phyloP scores from a whole-genome alignment of 345 rosid genomes.

The Clarkia xantiana region DNA sequence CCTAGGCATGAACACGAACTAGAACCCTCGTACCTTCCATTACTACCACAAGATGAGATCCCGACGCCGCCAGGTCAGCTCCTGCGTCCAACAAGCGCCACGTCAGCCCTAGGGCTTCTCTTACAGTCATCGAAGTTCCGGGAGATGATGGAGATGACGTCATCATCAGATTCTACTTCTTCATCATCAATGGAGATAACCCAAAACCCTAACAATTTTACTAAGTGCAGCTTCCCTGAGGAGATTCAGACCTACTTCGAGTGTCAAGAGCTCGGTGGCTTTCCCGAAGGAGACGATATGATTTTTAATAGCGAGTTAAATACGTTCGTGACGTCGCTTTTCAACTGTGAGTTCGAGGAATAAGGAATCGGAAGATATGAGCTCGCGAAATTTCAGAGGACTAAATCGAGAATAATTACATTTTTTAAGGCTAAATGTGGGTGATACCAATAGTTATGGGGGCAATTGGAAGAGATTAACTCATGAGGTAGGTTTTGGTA shows the following conservation, averaged over 20 bases:
- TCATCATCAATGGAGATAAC: slow-evolving; percentile 14
- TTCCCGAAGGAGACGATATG: slow-evolving; percentile 31
- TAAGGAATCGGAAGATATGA: not conserved
- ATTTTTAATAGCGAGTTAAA: slow-evolving; percentile 48
- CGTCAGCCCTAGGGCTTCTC: slow-evolving; percentile 52
- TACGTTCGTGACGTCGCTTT: slow-evolving; percentile 26
- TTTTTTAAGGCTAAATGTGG: too few relatives aligned
- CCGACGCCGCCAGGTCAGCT: slow-evolving; percentile 1
- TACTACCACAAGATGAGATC: not conserved
- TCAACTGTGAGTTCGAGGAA: slow-evolving; percentile 35
- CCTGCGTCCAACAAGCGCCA: slow-evolving; percentile 18
- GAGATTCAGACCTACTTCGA: slow-evolving; percentile 61
- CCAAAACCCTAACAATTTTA: slow-evolving; percentile 4
- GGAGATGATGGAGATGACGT: slow-evolving; percentile 54
- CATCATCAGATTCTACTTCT: slow-evolving; percentile 15
- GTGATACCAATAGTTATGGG: too few relatives aligned
- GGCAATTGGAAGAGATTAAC: too few relatives aligned
- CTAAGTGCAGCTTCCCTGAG: slow-evolving; percentile 55
- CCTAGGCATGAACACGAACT: slow-evolving; percentile 6
- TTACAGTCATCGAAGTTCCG: slow-evolving; percentile 53
- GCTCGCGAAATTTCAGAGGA: too few relatives aligned
- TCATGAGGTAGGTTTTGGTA: too few relatives aligned
- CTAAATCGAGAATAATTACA: too few relatives aligned
- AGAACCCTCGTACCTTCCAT: not conserved
- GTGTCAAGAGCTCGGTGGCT: slow-evolving; percentile 39